These are phyloP conservation scores for Mortierella sp. DNA, from an alignment of 371 early-diverging fungal genomes.

Conservation along the genomic window DNA sequence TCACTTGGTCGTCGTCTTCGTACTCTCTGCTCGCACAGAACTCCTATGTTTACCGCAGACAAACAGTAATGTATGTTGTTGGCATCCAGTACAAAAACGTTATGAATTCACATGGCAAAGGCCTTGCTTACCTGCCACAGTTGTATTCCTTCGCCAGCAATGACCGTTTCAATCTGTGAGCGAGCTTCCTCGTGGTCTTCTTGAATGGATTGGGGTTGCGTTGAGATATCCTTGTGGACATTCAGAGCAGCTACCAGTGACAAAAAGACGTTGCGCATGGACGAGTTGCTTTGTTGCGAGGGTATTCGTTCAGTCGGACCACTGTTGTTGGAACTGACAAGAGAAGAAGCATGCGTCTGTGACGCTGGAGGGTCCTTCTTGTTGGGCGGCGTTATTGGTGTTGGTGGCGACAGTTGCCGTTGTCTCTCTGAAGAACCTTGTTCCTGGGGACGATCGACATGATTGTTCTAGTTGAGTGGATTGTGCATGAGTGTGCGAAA, in stretches of 20 bases:
- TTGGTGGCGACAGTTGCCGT: neutral
- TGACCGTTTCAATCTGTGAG: neutral
- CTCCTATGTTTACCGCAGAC: neutral
- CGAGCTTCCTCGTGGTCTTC: neutral
- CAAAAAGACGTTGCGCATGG: neutral
- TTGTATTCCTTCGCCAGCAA: neutral
- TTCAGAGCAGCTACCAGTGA: neutral
- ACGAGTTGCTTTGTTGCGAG: neutral
- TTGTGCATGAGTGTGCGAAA: neutral
- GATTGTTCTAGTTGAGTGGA: neutral
- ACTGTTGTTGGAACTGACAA: neutral
- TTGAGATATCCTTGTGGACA: neutral
- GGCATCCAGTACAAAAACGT: neutral
- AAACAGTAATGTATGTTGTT: neutral
- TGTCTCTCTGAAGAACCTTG: neutral
- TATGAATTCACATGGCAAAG: neutral
- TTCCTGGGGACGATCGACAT: neutral
- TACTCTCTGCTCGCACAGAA: neutral
- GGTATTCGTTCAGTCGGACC: neutral
- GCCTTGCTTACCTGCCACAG: conserved; percentile 5
- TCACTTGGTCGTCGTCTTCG: neutral
- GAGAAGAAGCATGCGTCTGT: neutral
- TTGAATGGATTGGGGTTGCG: neutral
- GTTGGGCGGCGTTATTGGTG: neutral
- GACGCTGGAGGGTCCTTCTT: neutral